Evolutionary conservation across 352 stramenopile genomes (phyloP), one percentile per base, ranked within the genome.

Genomic region (Globisporangium parvum): DNA sequence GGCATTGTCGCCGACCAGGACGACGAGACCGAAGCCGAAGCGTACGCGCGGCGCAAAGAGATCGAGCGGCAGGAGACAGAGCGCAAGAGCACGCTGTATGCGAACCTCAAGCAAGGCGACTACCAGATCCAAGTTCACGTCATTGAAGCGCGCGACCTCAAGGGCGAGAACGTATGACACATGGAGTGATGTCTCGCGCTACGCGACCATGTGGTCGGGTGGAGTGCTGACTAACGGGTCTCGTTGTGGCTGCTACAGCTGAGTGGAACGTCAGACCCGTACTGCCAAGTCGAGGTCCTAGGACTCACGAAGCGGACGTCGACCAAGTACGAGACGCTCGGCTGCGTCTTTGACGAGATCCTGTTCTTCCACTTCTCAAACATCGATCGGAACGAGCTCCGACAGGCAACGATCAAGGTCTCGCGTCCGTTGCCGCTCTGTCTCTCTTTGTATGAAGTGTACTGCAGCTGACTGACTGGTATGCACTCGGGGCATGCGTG

Each of bases 321-420:
- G 9, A 91, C 75, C 12, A 92, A 90, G 49, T 82, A 79, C 49
- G 69, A 87, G 24, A 92, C 85, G 10, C 71, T 96, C 23, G 82
- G 74, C 0, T 93, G 79, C 31, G 88, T 97, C 1, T 97, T 96
- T 59, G 91, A 98, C 48, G 88, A 98, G 58, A 77, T 88, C 8
- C 61, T 96, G 20, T 96, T 96, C 47, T 95, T 97, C 52, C 80
- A 96, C 47, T 90, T 97, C 41, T 61, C 75, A 6, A 87, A 96
- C 60, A 90, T 93, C 52, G 79, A 77, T 2, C 73, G 74, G 0
- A 75, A 87, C 9, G 81, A 90, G 28, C 65, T 92, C 10, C 73
- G 70, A 49, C 65, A 86, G 18, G 79, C 79, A 4, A 79, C 76
- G 6, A 87, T 90, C 48, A 90, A 87, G 65, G 78, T 87, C n/a